These are phyloP conservation scores for Parasarocladium wereldwijsianum DNA, from an alignment of 2,329 filamentous ascomycete species.

Conservation along the genomic window DNA sequence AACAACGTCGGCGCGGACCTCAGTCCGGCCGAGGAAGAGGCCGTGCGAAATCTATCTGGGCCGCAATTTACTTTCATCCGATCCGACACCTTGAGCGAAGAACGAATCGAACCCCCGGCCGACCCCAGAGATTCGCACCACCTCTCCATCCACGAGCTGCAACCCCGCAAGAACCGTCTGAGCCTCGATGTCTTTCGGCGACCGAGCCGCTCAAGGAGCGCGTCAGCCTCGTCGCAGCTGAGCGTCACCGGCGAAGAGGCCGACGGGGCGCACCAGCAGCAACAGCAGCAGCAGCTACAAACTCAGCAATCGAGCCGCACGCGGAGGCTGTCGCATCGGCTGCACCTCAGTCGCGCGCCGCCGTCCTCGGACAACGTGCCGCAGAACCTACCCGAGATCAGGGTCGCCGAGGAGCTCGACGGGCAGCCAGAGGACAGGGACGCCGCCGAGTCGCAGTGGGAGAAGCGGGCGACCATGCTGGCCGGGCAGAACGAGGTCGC, in stretches of 20 bases:
- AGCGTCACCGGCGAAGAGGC: slow-evolving; percentile 6
- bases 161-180: slow-evolving; percentile 18
- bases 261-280: slow-evolving; percentile 12
- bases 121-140: slow-evolving; percentile 13
- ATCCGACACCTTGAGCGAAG: slow-evolving; percentile 67
- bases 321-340: slow-evolving; percentile 50
- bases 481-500: slow-evolving; percentile 46
- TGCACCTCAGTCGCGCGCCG: slow-evolving; percentile 47
- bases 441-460: slow-evolving; percentile 62
- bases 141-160: slow-evolving; percentile 14
- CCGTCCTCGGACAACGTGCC: slow-evolving; percentile 63
- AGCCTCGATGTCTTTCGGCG: slow-evolving; percentile 31
- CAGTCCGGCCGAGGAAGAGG: slow-evolving; percentile 20
- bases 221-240: slow-evolving; percentile 27
- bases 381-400: slow-evolving; percentile 61
- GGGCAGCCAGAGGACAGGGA: slow-evolving; percentile 26
- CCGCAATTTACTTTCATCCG: slow-evolving; percentile 74
- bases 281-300: slow-evolving; percentile 10
- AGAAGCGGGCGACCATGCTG: slow-evolving; percentile 81
- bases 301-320: slow-evolving; percentile 5
- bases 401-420: slow-evolving; percentile 21
- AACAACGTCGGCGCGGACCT: slow-evolving; percentile 19
- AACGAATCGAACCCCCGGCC: slow-evolving; percentile 58
- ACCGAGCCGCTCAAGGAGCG: slow-evolving; percentile 30
- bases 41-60: slow-evolving; percentile 20